Evolutionary conservation across 805 yeast genomes (phyloP).

Genomic region (Zygosaccharomyces bailii): DNA sequence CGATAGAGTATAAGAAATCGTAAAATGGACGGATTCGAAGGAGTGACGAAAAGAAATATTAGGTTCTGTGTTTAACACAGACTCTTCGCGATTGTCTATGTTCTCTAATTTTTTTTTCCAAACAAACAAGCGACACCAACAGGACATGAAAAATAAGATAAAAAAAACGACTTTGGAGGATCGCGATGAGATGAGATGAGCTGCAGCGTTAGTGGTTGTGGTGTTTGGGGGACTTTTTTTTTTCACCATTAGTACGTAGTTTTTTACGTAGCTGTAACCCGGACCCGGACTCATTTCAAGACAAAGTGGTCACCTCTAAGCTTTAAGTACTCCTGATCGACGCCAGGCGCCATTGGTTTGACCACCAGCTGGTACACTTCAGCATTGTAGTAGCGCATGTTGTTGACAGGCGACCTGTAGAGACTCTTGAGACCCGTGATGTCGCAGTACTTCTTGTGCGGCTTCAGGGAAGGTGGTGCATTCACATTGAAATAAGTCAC

Average conservation of each 20-base stretch:
- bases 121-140: too few species aligned
- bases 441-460: slow-evolving; percentile 84
- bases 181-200: not conserved
- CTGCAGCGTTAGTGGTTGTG: not conserved
- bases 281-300: slow-evolving; percentile 44
- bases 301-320: slow-evolving; percentile 86
- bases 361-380: slow-evolving; percentile 76
- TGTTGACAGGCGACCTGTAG: slow-evolving; percentile 72
- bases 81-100: too few species aligned
- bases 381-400: slow-evolving; percentile 72
- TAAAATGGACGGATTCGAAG: too few species aligned
- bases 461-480: slow-evolving; percentile 85
- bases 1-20: too few species aligned
- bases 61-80: not conserved
- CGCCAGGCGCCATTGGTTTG: slow-evolving; percentile 79
- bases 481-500: slow-evolving; percentile 68
- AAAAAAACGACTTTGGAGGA: too few species aligned
- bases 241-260: not conserved
- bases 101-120: too few species aligned
- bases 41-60: not conserved
- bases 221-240: too few species aligned
- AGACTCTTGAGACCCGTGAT: slow-evolving; percentile 81
- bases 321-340: slow-evolving; percentile 87
- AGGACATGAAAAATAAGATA: too few species aligned
- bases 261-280: slow-evolving; percentile 8